Conservation (phyloP, 345 rosid species). For the Citrus inodora region DNA sequence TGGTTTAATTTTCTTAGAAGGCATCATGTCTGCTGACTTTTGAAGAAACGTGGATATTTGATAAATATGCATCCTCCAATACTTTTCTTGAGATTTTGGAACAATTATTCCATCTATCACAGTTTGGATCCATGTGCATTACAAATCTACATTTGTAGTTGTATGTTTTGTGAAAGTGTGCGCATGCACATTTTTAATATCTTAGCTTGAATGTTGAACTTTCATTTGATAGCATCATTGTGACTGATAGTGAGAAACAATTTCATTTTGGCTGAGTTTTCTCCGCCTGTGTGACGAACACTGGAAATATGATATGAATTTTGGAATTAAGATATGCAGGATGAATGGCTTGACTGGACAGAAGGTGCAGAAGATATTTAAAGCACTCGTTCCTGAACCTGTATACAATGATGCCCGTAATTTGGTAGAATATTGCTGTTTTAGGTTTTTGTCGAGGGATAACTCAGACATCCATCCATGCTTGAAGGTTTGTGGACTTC, state of each 20-base stretch:
- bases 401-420: constrained; percentile 59
- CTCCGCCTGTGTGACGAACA: constrained; percentile 18
- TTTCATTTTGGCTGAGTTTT: neutral
- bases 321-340: constrained; percentile 59
- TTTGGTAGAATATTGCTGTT: constrained; percentile 92
- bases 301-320: constrained; percentile 33
- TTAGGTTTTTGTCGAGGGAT: constrained; percentile 85
- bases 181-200: neutral
- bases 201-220: neutral
- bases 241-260: neutral
- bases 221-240: neutral
- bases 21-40: neutral
- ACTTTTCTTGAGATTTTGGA: neutral
- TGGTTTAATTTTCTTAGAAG: neutral
- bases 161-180: neutral
- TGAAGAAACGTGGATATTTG: neutral
- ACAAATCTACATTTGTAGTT: neutral
- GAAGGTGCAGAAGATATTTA: constrained; percentile 78
- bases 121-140: neutral
- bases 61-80: neutral
- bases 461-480: constrained; percentile 71
- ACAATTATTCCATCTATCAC: neutral
- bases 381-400: constrained; percentile 66
- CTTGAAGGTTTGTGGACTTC: constrained; percentile 60
- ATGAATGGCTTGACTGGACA: constrained; percentile 89